phyloP scores from a whole-genome alignment of 2,329 filamentous ascomycete genomes.

The Podosphaera aphanis region DNA sequence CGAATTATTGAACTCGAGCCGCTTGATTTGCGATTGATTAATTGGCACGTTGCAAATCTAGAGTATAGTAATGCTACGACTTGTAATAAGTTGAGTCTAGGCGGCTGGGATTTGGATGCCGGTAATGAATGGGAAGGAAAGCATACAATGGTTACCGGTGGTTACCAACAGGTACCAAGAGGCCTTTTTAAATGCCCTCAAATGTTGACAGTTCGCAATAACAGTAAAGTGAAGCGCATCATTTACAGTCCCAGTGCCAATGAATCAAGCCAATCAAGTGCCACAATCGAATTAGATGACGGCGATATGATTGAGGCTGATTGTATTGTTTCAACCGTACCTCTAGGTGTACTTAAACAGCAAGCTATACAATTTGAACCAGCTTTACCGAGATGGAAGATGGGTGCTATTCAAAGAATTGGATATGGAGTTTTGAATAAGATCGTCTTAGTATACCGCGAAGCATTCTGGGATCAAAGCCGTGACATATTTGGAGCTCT shows the following conservation, averaged over 20 bases:
- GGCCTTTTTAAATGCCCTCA: constrained; percentile 59
- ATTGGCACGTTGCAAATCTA: constrained; percentile 95
- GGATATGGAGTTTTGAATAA: constrained; percentile 94
- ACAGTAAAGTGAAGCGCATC: constrained; percentile 49
- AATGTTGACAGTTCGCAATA: constrained; percentile 53
- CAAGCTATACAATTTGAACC: constrained; percentile 67
- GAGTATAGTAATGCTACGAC: constrained; percentile 94
- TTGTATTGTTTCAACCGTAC: constrained; percentile 70
- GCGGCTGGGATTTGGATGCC: constrained; percentile 89
- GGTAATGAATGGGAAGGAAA: constrained; percentile 94
- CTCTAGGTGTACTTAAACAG: constrained; percentile 79
- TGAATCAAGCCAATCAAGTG: constrained; percentile 19
- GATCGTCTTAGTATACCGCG: constrained; percentile 70
- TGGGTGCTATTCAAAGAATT: constrained; percentile 53
- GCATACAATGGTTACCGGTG: constrained; percentile 80
- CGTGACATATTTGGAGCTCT: constrained; percentile 88
- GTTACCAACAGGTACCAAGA: constrained; percentile 81
- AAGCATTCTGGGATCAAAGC: constrained; percentile 73
- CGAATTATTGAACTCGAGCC: constrained; percentile 59
- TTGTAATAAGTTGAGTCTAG: constrained; percentile 64
- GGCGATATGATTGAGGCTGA: constrained; percentile 64
- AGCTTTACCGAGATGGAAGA: constrained; percentile 69
- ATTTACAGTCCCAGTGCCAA: constrained; percentile 29
- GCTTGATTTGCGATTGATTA: constrained; percentile 73
- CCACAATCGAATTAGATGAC: constrained; percentile 51